Percentiles rank a stretch among this genome's conserved stretches.
Evolutionary conservation across 495 filamentous ascomycete genomes (phyloP).

Genomic region (Paragyromitra xinjiangensis): DNA sequence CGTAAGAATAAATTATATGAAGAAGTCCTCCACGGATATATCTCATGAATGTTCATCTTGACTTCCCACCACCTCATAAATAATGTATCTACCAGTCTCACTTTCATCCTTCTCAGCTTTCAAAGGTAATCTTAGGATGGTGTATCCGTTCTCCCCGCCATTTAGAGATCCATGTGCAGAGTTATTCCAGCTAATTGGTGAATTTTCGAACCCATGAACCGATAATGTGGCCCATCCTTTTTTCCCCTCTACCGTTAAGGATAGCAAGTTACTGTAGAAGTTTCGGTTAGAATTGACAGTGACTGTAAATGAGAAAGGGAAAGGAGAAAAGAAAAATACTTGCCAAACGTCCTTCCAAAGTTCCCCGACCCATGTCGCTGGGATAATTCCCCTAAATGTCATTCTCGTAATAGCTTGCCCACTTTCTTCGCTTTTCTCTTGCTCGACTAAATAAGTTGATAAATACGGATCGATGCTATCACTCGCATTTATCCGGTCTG

Average conservation of each 20-base stretch:
- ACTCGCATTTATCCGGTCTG: slow-evolving; percentile 65
- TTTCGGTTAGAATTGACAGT: background rate
- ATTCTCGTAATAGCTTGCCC: slow-evolving; percentile 31
- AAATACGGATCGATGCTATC: slow-evolving; percentile 83
- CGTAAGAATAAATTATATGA: background rate
- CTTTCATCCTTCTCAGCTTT: slow-evolving; percentile 8
- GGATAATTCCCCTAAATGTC: slow-evolving; percentile 48
- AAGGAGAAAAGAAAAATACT: background rate
- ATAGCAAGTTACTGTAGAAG: background rate
- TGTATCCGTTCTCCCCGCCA: slow-evolving; percentile 55
- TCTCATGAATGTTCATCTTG: slow-evolving; percentile 54
- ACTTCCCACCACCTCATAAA: slow-evolving; percentile 50
- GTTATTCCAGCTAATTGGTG: slow-evolving; percentile 46
- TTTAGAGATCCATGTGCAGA: slow-evolving; percentile 46
- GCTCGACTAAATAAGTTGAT: slow-evolving; percentile 70
- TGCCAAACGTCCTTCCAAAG: slow-evolving; percentile 49
- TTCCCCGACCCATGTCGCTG: slow-evolving; percentile 46
- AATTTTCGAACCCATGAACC: slow-evolving; percentile 56
- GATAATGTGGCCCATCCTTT: slow-evolving; percentile 50
- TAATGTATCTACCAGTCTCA: slow-evolving; percentile 11
- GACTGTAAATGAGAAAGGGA: background rate
- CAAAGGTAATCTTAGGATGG: slow-evolving; percentile 44
- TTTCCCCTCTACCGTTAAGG: slow-evolving; percentile 1
- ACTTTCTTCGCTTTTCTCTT: slow-evolving; percentile 20
- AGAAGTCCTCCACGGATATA: background rate